Percentiles rank a stretch among this genome's conserved stretches.
Evolutionary conservation across 2,329 filamentous ascomycete genomes (phyloP).

Genomic region (Colletotrichum destructivum): DNA sequence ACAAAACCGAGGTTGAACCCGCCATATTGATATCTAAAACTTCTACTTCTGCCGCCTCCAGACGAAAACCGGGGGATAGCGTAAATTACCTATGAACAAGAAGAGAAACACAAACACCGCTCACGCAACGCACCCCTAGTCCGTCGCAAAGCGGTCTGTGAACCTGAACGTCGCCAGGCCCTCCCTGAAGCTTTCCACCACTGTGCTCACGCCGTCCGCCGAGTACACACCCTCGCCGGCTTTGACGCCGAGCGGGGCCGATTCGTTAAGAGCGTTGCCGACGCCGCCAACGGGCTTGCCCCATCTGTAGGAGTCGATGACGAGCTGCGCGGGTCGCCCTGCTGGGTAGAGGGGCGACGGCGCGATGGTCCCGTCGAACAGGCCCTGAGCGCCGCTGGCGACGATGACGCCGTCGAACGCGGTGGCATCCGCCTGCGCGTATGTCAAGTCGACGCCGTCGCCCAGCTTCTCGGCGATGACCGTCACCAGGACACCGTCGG

Average conservation of each 20-base stretch:
- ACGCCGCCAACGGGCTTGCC: conserved; percentile 79
- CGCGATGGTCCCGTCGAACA: conserved; percentile 62
- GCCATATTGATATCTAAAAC: conserved; percentile 19
- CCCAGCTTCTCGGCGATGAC: conserved; percentile 74
- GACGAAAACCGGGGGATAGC: neutral
- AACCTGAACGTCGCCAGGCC: conserved; percentile 78
- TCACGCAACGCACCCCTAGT: conserved; percentile 49
- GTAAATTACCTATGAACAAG: conserved; percentile 30
- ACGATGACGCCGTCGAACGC: conserved; percentile 76
- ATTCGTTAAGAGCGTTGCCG: conserved; percentile 55
- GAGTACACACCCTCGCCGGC: conserved; percentile 60
- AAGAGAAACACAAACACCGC: conserved; percentile 11
- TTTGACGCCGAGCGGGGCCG: conserved; percentile 55
- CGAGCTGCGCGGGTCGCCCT: conserved; percentile 74
- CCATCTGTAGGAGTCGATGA: conserved; percentile 75
- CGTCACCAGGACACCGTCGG: conserved; percentile 68
- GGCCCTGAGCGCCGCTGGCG: conserved; percentile 64
- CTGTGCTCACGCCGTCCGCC: conserved; percentile 50
- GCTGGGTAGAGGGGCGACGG: conserved; percentile 72
- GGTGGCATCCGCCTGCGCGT: conserved; percentile 74
- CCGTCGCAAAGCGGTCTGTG: conserved; percentile 73
- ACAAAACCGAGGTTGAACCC: neutral
- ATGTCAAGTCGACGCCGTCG: conserved; percentile 72
- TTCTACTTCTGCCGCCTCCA: neutral
- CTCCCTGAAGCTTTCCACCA: conserved; percentile 65